Base-by-base conservation (phyloP, 2,329 filamentous ascomycete genomes). In the Colletotrichum karsti region DNA sequence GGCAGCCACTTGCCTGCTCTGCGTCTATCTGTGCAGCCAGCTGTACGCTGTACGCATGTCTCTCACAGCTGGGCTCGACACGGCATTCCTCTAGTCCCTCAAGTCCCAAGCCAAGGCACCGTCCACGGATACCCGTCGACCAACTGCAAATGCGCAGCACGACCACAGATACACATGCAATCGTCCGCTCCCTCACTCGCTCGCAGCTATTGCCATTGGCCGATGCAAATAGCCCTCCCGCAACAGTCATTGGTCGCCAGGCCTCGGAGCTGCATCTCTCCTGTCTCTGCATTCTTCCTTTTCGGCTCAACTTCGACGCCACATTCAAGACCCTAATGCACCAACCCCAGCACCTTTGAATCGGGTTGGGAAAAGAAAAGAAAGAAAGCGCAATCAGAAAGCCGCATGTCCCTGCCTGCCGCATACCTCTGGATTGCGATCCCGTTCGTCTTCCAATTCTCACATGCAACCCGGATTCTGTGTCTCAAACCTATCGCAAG, bases 261-360 rank as follows among this genome's bases (percentile, higher is more conserved):
- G 44, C 24, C 20, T 54, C 22, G 53, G 53, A 58, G 64, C 60
- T 64, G 60, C 64, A 54, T 64, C 26, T 46, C 53, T 67, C 42
- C 60, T 53, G 59, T 58, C 46, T 67, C 64, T 67, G 60, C 44
- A 59, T 67, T 48, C 53, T 67, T 64, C 50, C 64, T 51, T 67
- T 63, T 58, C 26, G 30, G 50, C 50, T 18, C 50, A 51, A 62
- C 58, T 41, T 56, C 28, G 35, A 58, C 44, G 60, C 64, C 60
- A 59, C 35, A 28, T 44, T 63, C 44, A 20, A 63, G 50, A 37
- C 63, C 51, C 59, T 67, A 63, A 57, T 63, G 63, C 63, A 55
- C 15, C 53, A 67, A 50, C 64, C 62, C 53, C 39, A 48, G 53
- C 53, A 48, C 24, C 53, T 53, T 46, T 15, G 41, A 58, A 64